Conservation (phyloP, 331 rosid species). For the Dryas integrifolia region DNA sequence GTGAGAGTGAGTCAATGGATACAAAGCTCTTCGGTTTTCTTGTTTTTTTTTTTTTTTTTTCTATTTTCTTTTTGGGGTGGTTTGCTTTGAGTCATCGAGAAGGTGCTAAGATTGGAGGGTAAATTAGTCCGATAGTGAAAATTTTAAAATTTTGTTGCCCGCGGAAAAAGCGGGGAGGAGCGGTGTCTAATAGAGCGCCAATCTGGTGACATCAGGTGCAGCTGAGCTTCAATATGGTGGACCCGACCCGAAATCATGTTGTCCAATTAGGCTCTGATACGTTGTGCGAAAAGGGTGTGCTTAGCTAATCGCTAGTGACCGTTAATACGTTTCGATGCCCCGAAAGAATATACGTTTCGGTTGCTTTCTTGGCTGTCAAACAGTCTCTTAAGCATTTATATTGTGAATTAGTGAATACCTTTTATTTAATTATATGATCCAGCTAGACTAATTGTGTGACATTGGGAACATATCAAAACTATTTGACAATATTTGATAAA, state of each 20-base stretch:
- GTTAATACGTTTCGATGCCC: too few relatives aligned
- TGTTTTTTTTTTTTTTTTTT: not conserved
- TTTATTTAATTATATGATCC: too few relatives aligned
- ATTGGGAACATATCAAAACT: too few relatives aligned
- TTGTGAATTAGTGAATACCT: too few relatives aligned
- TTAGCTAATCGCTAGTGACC: not conserved
- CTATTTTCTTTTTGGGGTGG: not conserved
- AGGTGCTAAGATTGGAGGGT: not conserved
- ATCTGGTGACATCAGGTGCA: not conserved
- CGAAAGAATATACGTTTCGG: too few relatives aligned
- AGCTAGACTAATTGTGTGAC: too few relatives aligned
- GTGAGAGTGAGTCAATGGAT: slow-evolving; percentile 3
- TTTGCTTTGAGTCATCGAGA: not conserved
- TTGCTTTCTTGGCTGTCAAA: too few relatives aligned
- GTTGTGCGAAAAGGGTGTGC: not conserved
- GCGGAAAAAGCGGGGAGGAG: slow-evolving; percentile 31
- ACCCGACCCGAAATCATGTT: not conserved
- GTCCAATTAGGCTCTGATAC: not conserved
- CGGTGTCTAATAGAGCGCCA: slow-evolving; percentile 8
- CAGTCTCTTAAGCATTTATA: too few relatives aligned
- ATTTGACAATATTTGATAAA: too few relatives aligned
- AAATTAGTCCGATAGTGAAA: slow-evolving; percentile 10
- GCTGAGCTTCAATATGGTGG: slow-evolving; percentile 3
- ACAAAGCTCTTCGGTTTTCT: not conserved
- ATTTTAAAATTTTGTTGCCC: slow-evolving; percentile 15